These are phyloP conservation scores for Ophiostoma sp. DNA, from an alignment of 2,329 filamentous ascomycete species.

Conservation along the genomic window DNA sequence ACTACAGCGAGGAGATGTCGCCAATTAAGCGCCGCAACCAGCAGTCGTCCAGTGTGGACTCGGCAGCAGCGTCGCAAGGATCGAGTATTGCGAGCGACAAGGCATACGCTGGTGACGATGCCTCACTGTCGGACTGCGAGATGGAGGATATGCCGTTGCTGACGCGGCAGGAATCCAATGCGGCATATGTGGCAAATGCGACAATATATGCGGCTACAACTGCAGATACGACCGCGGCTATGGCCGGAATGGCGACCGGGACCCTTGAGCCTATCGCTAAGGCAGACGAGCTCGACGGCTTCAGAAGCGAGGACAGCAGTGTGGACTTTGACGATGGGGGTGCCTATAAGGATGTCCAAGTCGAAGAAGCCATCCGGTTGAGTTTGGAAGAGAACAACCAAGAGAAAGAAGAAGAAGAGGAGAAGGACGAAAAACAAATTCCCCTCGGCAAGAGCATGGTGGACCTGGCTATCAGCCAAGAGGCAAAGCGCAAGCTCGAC, in stretches of 20 bases:
- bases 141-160: conserved; percentile 25
- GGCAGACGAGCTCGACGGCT: not conserved
- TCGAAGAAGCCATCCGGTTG: not conserved
- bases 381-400: not conserved
- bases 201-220: not conserved
- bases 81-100: not conserved
- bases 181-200: not conserved
- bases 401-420: not conserved
- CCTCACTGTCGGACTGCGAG: conserved; percentile 33
- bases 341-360: not conserved
- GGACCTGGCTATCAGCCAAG: not conserved
- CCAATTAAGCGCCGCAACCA: conserved; percentile 38
- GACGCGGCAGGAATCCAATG: not conserved
- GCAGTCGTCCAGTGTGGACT: conserved; percentile 43
- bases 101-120: not conserved
- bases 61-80: conserved; percentile 37
- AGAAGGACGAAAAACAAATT: not conserved
- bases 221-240: not conserved
- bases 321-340: not conserved
- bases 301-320: not conserved
- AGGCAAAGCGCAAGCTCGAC: not conserved
- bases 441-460: not conserved
- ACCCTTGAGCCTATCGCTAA: not conserved
- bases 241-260: not conserved
- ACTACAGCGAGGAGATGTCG: conserved; percentile 31